Percentiles rank a stretch among this genome's conserved stretches.
These are phyloP conservation scores for Biscutella laevigata DNA, from an alignment of 441 rosid genomes.

Conservation along the genomic window DNA sequence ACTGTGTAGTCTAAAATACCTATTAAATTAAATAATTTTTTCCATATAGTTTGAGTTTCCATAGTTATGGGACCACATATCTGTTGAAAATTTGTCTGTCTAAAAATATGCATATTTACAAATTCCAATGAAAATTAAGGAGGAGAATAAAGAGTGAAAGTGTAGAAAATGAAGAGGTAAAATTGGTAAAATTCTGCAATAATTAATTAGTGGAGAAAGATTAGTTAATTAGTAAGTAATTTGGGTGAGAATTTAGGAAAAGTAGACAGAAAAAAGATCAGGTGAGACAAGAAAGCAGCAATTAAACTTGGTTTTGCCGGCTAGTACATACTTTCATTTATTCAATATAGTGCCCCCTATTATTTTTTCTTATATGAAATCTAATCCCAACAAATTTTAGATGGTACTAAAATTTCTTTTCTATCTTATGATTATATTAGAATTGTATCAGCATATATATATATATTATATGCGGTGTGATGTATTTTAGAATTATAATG, in stretches of 20 bases:
- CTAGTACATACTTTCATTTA: not conserved
- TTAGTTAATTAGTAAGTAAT: not conserved
- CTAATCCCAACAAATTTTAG: too few species aligned
- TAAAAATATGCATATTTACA: slow-evolving; percentile 8
- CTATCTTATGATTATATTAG: too few species aligned
- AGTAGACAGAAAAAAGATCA: slow-evolving; percentile 10
- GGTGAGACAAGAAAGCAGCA: slow-evolving; percentile 36
- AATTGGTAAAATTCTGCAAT: not conserved
- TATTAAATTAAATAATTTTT: slow-evolving; percentile 5
- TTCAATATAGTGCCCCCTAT: not conserved
- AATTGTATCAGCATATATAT: too few species aligned
- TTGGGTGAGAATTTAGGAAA: slow-evolving; percentile 18
- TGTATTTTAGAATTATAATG: too few species aligned
- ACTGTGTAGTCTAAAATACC: slow-evolving; percentile 17
- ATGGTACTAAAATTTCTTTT: too few species aligned
- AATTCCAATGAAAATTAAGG: not conserved
- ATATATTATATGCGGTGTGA: too few species aligned
- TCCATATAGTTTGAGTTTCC: not conserved
- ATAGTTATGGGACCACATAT: slow-evolving; percentile 24
- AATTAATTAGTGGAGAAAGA: not conserved
- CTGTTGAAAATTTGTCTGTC: slow-evolving; percentile 21
- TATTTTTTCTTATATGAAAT: too few species aligned
- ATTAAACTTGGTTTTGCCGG: slow-evolving; percentile 23
- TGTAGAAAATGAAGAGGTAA: not conserved
- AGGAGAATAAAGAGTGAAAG: not conserved